These are phyloP conservation scores for Monosporascus sp. DNA, from an alignment of 2,329 filamentous ascomycete species.

Conservation along the genomic window DNA sequence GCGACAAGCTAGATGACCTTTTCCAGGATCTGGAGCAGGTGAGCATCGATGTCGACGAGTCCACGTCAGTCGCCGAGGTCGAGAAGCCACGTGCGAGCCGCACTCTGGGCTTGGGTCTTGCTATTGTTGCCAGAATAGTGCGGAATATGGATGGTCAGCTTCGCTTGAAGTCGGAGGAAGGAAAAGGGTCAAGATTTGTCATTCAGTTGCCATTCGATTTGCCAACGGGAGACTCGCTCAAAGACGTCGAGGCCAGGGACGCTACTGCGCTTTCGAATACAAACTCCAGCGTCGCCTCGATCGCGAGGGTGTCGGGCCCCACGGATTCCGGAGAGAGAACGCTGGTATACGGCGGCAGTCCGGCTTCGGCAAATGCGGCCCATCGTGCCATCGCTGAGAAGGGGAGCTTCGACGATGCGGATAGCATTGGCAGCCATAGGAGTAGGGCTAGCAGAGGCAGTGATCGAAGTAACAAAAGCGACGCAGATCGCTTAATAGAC, in stretches of 20 bases:
- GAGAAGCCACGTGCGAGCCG: conserved; percentile 28
- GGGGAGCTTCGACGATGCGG: conserved; percentile 31
- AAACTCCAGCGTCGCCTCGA: conserved; percentile 24
- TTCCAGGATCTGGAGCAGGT: conserved; percentile 58
- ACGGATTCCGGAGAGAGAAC: conserved; percentile 49
- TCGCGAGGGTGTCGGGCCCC: conserved; percentile 25
- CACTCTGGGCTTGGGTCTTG: conserved; percentile 75
- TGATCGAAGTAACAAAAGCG: conserved; percentile 47
- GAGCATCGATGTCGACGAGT: conserved; percentile 37
- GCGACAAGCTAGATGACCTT: conserved; percentile 42
- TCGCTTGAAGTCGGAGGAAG: conserved; percentile 75
- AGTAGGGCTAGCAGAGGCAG: conserved; percentile 46
- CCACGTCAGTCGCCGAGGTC: conserved; percentile 17
- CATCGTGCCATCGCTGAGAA: conserved; percentile 17
- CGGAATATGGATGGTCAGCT: conserved; percentile 90
- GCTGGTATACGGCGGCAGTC: conserved; percentile 48
- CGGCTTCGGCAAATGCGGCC: conserved; percentile 10
- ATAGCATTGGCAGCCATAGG: conserved; percentile 34
- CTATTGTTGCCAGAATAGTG: conserved; percentile 78
- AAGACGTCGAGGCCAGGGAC: conserved; percentile 14
- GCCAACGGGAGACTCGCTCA: conserved; percentile 37
- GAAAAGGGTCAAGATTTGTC: conserved; percentile 76
- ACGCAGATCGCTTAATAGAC: conserved; percentile 67
- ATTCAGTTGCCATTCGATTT: conserved; percentile 72
- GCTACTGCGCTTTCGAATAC: conserved; percentile 10